A percentile compares a stretch with the other conserved stretches of the same genome.
These are phyloP conservation scores for Suillus weaverae DNA, from an alignment of 768 basidiomycete genomes.

Conservation along the genomic window DNA sequence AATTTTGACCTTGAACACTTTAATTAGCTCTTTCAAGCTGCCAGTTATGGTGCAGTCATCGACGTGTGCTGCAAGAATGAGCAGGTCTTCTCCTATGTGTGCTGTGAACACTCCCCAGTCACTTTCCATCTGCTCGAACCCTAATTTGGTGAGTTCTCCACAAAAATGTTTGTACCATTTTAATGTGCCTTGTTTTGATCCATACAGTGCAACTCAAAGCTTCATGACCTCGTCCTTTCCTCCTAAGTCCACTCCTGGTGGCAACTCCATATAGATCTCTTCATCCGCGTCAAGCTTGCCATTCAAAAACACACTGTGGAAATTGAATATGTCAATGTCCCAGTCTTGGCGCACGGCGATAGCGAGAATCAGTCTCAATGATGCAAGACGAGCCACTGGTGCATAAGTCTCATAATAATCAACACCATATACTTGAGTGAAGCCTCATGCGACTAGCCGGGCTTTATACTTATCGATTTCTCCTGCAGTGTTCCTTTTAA, in stretches of 20 bases:
- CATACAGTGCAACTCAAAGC: no score
- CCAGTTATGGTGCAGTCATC: constrained; percentile 12
- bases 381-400: no score
- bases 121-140: not conserved
- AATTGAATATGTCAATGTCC: constrained; percentile 42
- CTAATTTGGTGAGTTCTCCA: not conserved
- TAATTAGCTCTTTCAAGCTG: not conserved
- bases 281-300: constrained; percentile 33
- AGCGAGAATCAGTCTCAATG: constrained; percentile 2
- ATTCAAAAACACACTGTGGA: constrained; percentile 43
- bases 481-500: no score
- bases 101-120: constrained; percentile 12
- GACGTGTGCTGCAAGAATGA: constrained; percentile 1
- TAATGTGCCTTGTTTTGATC: no score
- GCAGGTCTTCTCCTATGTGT: not conserved
- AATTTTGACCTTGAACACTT: constrained; percentile 12
- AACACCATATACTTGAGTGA: constrained; percentile 10
- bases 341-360: constrained; percentile 32
- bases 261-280: no score
- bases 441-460: not conserved
- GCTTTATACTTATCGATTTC: no score
- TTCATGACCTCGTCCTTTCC: no score
- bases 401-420: constrained; percentile 4
- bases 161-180: no score
- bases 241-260: no score